Evolutionary conservation across 805 yeast species (phyloP).

Genomic region (Yamadazyma tumulicola): DNA sequence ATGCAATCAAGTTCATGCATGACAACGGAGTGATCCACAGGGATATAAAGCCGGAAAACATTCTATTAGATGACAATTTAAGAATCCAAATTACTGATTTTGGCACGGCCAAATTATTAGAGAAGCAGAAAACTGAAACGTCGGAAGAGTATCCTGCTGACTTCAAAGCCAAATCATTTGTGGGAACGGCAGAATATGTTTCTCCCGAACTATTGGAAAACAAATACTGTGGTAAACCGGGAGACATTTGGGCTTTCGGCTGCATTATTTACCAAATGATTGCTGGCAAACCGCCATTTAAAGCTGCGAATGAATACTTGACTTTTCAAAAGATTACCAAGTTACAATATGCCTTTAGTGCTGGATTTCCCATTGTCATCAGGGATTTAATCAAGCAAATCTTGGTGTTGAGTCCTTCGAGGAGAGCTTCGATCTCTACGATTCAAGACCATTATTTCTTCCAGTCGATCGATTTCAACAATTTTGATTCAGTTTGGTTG

Average conservation of each 20-base stretch:
- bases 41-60: conserved; percentile 83
- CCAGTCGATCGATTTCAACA: conserved; percentile 59
- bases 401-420: conserved; percentile 66
- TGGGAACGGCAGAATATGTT: conserved; percentile 71
- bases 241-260: conserved; percentile 62
- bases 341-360: conserved; percentile 73
- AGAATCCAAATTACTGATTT: conserved; percentile 75
- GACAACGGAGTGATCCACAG: conserved; percentile 73
- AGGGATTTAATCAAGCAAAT: conserved; percentile 66
- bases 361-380: conserved; percentile 54
- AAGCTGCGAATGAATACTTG: conserved; percentile 76
- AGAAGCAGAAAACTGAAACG: conserved; percentile 40
- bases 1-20: conserved; percentile 71
- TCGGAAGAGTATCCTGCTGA: conserved; percentile 61
- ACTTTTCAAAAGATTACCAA: conserved; percentile 81
- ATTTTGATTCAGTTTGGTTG: conserved; percentile 67
- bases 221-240: conserved; percentile 61
- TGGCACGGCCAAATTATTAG: conserved; percentile 77
- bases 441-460: conserved; percentile 75
- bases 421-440: conserved; percentile 53
- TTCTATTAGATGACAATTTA: conserved; percentile 57
- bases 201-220: conserved; percentile 77
- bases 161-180: conserved; percentile 73
- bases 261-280: conserved; percentile 60
- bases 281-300: conserved; percentile 74